Conservation (phyloP, 202 grass and related monocot species). For the Zizania palustris region DNA sequence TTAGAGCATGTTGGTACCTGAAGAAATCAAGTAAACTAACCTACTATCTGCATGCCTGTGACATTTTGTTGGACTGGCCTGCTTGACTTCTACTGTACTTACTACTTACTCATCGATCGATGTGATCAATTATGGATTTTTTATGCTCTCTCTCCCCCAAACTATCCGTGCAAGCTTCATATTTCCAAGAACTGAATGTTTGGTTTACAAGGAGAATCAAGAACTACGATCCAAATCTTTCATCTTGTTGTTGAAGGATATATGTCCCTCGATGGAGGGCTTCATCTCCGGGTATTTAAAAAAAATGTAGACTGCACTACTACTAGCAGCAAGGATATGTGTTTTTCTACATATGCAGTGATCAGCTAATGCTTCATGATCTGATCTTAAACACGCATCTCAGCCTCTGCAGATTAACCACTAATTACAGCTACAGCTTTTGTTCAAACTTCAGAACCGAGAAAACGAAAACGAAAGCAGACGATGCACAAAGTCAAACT, state of each 20-base stretch:
- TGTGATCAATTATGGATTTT: not conserved
- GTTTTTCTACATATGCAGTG: too few relatives aligned
- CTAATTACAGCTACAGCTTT: not conserved
- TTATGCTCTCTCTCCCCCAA: not conserved
- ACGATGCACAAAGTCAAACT: not conserved
- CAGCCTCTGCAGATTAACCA: not conserved
- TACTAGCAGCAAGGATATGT: too few relatives aligned
- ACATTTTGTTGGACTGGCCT: not conserved
- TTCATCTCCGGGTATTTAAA: too few relatives aligned
- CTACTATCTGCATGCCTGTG: constrained; percentile 15
- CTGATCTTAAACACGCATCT: not conserved
- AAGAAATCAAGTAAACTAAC: constrained; percentile 7
- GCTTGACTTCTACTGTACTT: not conserved
- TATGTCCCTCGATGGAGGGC: too few relatives aligned
- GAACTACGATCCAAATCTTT: too few relatives aligned
- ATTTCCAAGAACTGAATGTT: not conserved
- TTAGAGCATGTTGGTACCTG: not conserved
- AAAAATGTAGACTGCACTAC: not conserved
- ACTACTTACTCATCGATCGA: not conserved
- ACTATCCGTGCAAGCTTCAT: too few relatives aligned
- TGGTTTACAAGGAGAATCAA: not conserved
- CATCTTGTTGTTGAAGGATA: too few relatives aligned
- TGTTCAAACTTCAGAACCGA: constrained; percentile 33
- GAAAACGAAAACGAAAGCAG: not conserved
- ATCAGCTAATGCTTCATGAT: not conserved